A percentile compares a stretch with the other conserved stretches of the same genome.
These are phyloP conservation scores for Sungouiella thailandica DNA, from an alignment of 805 yeast genomes.

Conservation along the genomic window DNA sequence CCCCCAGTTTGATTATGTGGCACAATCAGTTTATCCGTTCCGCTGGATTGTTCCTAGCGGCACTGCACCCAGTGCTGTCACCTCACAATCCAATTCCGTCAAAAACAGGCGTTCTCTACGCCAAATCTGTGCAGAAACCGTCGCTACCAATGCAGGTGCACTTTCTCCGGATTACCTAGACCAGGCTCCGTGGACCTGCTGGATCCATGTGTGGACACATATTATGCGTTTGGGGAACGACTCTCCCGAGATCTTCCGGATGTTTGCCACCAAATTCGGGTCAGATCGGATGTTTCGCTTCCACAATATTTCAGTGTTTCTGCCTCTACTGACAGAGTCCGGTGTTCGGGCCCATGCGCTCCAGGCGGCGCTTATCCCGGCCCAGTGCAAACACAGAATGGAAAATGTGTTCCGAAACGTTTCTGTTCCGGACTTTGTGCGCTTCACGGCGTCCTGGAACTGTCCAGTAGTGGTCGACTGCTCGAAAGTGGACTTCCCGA, in stretches of 20 bases:
- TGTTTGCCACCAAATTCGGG: slow-evolving; percentile 23
- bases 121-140: slow-evolving; percentile 21
- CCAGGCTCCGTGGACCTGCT: slow-evolving; percentile 24
- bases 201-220: slow-evolving; percentile 30
- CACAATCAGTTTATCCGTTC: no score
- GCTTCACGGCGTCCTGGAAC: slow-evolving; percentile 14
- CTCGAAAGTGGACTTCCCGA: slow-evolving; percentile 14
- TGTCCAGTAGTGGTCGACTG: slow-evolving; percentile 22
- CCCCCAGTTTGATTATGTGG: no score
- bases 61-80: no score
- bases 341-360: slow-evolving; percentile 9
- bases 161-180: slow-evolving; percentile 18
- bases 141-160: slow-evolving; percentile 24
- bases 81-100: no score
- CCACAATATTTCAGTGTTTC: slow-evolving; percentile 12
- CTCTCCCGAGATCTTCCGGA: slow-evolving; percentile 22
- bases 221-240: slow-evolving; percentile 24
- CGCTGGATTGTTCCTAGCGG: no score
- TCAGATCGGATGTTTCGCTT: slow-evolving; percentile 17
- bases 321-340: slow-evolving; percentile 1
- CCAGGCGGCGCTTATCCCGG: slow-evolving; percentile 12
- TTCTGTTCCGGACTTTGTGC: slow-evolving; percentile 17
- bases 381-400: slow-evolving; percentile 23
- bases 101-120: no score
- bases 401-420: slow-evolving; percentile 33